Conservation (phyloP, 1,284 basidiomycete genomes). For the Ustilago lituana region DNA sequence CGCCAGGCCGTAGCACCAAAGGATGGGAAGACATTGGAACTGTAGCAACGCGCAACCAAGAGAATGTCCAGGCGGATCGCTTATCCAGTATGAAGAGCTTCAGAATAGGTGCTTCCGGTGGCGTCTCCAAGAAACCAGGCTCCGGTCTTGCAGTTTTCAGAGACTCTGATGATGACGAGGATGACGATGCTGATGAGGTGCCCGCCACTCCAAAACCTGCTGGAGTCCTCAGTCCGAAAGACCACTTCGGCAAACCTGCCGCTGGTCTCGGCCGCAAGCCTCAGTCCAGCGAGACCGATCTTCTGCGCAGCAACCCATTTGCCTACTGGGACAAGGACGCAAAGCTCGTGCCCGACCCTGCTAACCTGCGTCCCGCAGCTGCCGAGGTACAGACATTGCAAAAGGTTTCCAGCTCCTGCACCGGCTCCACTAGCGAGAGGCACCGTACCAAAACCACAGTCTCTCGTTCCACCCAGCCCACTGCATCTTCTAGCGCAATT, state of each 20-base stretch:
- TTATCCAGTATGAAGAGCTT: slow-evolving; percentile 26
- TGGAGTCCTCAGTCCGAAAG: slow-evolving; percentile 50
- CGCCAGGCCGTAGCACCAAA: slow-evolving; percentile 19
- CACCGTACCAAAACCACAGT: slow-evolving; percentile 43
- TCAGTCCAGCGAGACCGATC: slow-evolving; percentile 52
- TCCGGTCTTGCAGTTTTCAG: slow-evolving; percentile 58
- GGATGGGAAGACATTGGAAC: slow-evolving; percentile 56
- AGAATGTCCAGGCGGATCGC: slow-evolving; percentile 48
- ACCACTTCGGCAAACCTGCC: slow-evolving; percentile 16
- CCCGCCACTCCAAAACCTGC: slow-evolving; percentile 32
- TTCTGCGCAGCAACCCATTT: slow-evolving; percentile 58
- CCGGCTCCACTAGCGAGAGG: slow-evolving; percentile 12
- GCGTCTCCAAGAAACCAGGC: slow-evolving; percentile 45
- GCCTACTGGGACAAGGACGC: slow-evolving; percentile 54
- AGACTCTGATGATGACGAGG: slow-evolving; percentile 69
- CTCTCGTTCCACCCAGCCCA: slow-evolving; percentile 30
- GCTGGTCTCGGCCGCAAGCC: slow-evolving; percentile 33
- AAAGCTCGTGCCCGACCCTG: slow-evolving; percentile 34
- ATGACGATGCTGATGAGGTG: slow-evolving; percentile 56
- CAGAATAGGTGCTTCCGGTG: slow-evolving; percentile 42
- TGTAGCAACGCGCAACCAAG: slow-evolving; percentile 49
- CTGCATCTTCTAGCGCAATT: slow-evolving; percentile 12
- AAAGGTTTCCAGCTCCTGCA: slow-evolving; percentile 22
- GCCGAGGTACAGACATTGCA: slow-evolving; percentile 7
- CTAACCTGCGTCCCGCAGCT: slow-evolving; percentile 17